Conservation (phyloP, 2,329 filamentous ascomycete genomes). For the Cercospora sp. region DNA sequence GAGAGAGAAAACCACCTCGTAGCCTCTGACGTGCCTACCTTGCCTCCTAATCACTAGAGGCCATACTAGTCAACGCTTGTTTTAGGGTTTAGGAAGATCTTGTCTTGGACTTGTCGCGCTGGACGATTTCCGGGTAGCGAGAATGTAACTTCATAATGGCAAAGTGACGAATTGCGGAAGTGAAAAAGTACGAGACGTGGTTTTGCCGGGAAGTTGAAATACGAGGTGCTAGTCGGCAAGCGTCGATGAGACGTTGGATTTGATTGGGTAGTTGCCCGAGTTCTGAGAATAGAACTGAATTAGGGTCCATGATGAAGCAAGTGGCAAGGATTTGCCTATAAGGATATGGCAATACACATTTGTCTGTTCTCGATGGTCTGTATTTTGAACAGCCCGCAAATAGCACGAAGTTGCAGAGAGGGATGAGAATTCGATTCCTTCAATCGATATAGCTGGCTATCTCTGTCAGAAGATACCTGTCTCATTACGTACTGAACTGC, state of each 20-base stretch:
- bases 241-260: not conserved
- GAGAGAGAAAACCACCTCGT: not conserved
- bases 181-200: not conserved
- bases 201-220: not conserved
- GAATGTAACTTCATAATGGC: not conserved
- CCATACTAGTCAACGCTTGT: not conserved
- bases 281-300: not conserved
- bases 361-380: too few species aligned
- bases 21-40: not conserved
- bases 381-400: too few species aligned
- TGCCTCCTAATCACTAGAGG: not conserved
- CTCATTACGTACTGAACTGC: too few species aligned
- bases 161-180: not conserved
- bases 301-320: not conserved
- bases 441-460: too few species aligned
- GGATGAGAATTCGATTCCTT: too few species aligned
- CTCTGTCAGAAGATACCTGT: too few species aligned
- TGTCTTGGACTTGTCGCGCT: not conserved
- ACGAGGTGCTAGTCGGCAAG: not conserved
- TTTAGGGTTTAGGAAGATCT: not conserved
- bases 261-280: not conserved
- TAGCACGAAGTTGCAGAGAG: too few species aligned
- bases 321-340: not conserved
- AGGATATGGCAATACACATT: not conserved
- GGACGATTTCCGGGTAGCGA: not conserved